These are phyloP conservation scores for Neofusicoccum sp. DNA, from an alignment of 2,329 filamentous ascomycete genomes.

Conservation along the genomic window DNA sequence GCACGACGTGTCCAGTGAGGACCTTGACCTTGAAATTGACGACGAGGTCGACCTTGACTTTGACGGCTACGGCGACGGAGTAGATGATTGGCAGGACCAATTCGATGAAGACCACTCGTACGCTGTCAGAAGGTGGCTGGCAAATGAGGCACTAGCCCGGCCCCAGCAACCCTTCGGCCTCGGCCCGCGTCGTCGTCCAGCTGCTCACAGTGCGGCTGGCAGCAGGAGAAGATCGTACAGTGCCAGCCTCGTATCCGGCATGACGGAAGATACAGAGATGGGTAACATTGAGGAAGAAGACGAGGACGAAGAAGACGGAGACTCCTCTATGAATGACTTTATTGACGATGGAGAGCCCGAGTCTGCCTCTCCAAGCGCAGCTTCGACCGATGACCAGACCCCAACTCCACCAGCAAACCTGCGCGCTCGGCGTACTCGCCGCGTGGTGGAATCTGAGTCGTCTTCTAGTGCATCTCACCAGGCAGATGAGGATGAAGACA, in stretches of 20 bases:
- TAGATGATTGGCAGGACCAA: slow-evolving; percentile 33
- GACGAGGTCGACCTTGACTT: slow-evolving; percentile 25
- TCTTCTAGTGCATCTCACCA: slow-evolving; percentile 36
- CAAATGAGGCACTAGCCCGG: slow-evolving; percentile 33
- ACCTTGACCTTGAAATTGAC: slow-evolving; percentile 44
- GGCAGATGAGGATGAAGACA: slow-evolving; percentile 37
- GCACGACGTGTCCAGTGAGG: slow-evolving; percentile 19
- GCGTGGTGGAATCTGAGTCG: slow-evolving; percentile 40
- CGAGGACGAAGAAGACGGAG: slow-evolving; percentile 38
- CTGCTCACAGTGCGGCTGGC: slow-evolving; percentile 43
- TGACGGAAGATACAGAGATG: slow-evolving; percentile 40
- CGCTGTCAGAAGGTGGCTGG: slow-evolving; percentile 21
- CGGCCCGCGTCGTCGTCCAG: slow-evolving; percentile 30
- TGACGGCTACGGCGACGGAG: slow-evolving; percentile 29
- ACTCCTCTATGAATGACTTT: slow-evolving; percentile 44
- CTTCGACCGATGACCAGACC: slow-evolving; percentile 32
- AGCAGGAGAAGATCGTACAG: slow-evolving; percentile 39
- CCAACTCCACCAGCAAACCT: slow-evolving; percentile 29
- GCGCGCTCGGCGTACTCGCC: slow-evolving; percentile 30
- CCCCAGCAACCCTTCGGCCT: slow-evolving; percentile 28
- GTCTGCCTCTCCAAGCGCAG: slow-evolving; percentile 27
- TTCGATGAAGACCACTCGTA: slow-evolving; percentile 26
- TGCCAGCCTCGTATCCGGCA: slow-evolving; percentile 41
- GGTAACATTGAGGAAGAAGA: slow-evolving; percentile 44
- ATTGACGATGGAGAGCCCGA: slow-evolving; percentile 34